phyloP scores from a whole-genome alignment of 1,284 basidiomycete genomes.

The Malassezia vespertilionis region DNA sequence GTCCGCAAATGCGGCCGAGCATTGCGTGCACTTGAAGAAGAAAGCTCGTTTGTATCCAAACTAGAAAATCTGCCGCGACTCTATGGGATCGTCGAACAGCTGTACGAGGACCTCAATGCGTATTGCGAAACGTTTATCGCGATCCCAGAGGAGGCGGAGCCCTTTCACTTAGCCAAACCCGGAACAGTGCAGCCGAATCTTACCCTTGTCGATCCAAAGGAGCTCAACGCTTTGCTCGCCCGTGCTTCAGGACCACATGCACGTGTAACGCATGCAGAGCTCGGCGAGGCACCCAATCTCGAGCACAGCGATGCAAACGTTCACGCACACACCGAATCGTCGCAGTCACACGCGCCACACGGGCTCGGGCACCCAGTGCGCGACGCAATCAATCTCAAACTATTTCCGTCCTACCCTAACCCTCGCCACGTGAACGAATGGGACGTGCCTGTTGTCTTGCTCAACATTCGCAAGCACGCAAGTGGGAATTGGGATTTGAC shows the following conservation, averaged over 20 bases:
- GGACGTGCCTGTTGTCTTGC: conserved; percentile 84
- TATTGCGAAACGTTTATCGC: conserved; percentile 53
- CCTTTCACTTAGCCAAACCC: too few species aligned
- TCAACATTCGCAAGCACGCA: conserved; percentile 66
- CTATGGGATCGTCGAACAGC: conserved; percentile 79
- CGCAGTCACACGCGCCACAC: conserved; percentile 23
- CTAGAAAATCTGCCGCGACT: conserved; percentile 62
- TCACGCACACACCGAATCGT: background rate
- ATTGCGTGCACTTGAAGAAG: conserved; percentile 74
- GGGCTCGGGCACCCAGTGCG: conserved; percentile 43
- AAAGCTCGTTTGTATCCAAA: conserved; percentile 74
- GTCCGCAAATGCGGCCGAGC: conserved; percentile 88
- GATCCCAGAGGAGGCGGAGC: conserved; percentile 31
- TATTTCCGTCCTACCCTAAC: conserved; percentile 92
- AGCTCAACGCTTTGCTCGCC: conserved; percentile 9
- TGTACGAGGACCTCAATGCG: conserved; percentile 92
- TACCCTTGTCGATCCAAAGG: conserved; percentile 14
- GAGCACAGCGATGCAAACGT: too few species aligned
- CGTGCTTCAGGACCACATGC: conserved; percentile 8
- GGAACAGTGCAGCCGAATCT: conserved; percentile 17
- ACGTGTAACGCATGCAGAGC: background rate
- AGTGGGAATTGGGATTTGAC: conserved; percentile 95
- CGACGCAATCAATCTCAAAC: conserved; percentile 57
- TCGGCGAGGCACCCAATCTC: too few species aligned
- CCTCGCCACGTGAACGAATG: conserved; percentile 80